Percentiles rank a stretch among this genome's conserved stretches.
Evolutionary conservation across 179 eudicot genomes (phyloP).

Genomic region (Silene vulgaris): DNA sequence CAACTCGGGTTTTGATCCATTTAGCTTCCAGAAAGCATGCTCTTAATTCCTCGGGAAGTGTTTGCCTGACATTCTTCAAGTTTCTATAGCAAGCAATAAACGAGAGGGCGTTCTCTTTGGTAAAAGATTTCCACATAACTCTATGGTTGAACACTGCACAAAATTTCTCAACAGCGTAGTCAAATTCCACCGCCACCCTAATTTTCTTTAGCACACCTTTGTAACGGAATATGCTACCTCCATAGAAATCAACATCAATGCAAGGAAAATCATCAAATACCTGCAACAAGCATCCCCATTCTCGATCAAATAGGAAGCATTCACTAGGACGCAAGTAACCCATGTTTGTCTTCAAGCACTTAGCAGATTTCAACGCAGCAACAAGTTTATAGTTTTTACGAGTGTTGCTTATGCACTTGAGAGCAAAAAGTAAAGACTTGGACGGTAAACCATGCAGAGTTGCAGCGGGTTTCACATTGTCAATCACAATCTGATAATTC

Average conservation of each 20-base stretch:
- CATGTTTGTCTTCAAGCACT: too few relatives aligned
- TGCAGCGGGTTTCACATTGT: slow-evolving; percentile 35
- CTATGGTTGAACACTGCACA: slow-evolving; percentile 33
- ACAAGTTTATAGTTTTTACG: slow-evolving; percentile 15
- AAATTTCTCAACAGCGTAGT: slow-evolving; percentile 4
- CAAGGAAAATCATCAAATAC: too few relatives aligned
- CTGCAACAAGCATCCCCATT: too few relatives aligned
- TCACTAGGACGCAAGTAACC: too few relatives aligned
- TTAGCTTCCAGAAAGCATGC: slow-evolving; percentile 34
- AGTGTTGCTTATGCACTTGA: slow-evolving; percentile 17
- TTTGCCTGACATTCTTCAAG: slow-evolving; percentile 14
- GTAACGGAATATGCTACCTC: too few relatives aligned
- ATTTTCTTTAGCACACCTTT: too few relatives aligned
- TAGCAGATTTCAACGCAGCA: too few relatives aligned
- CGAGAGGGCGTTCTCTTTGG: slow-evolving; percentile 35
- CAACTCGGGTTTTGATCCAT: slow-evolving; percentile 57
- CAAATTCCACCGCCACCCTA: too few relatives aligned
- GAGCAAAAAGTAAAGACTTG: slow-evolving; percentile 20
- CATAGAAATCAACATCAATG: too few relatives aligned
- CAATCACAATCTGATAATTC: slow-evolving; percentile 36
- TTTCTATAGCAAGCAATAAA: slow-evolving; percentile 41
- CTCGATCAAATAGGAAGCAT: too few relatives aligned
- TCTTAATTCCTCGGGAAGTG: slow-evolving; percentile 33
- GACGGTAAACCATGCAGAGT: slow-evolving; percentile 23
- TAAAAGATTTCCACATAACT: slow-evolving; percentile 29